Evolutionary conservation across 257 asterid species (phyloP).

Genomic region (Nyctanthes arbortristis): DNA sequence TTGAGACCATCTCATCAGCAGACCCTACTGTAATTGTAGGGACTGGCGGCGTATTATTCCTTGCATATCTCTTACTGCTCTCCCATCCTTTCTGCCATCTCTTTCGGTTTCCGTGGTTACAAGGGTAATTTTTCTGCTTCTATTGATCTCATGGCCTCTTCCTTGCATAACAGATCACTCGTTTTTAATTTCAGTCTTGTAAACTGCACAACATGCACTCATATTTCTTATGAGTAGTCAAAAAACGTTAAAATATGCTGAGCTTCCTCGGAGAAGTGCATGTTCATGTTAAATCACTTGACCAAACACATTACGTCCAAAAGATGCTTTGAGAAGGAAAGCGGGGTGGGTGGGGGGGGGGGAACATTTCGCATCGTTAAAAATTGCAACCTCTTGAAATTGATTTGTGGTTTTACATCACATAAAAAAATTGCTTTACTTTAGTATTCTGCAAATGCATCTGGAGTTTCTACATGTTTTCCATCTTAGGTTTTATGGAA

Average conservation of each 20-base stretch:
- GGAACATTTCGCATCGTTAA: not conserved
- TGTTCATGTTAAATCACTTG: too few relatives aligned
- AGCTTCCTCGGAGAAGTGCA: too few relatives aligned
- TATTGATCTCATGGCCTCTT: not conserved
- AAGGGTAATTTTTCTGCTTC: slow-evolving; percentile 49
- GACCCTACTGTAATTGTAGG: slow-evolving; percentile 68
- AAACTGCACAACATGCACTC: not conserved
- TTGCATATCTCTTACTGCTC: slow-evolving; percentile 80
- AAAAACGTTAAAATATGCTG: not conserved
- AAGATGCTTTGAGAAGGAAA: not conserved
- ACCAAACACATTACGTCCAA: not conserved
- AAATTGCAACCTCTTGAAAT: not conserved
- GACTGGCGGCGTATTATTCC: slow-evolving; percentile 70
- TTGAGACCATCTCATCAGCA: slow-evolving; percentile 70
- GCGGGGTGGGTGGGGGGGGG: too few relatives aligned
- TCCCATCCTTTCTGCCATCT: slow-evolving; percentile 70
- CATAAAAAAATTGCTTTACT: not conserved
- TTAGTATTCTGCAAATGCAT: slow-evolving; percentile 4
- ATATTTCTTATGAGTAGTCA: not conserved
- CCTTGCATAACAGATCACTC: not conserved
- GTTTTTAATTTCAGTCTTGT: not conserved
- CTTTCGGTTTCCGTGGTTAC: slow-evolving; percentile 79
- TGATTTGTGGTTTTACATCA: not conserved
- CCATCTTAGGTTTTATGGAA: not conserved
- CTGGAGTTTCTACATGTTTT: not conserved